Conservation (phyloP, 179 eudicot species). For the Gypsophila paniculata region DNA sequence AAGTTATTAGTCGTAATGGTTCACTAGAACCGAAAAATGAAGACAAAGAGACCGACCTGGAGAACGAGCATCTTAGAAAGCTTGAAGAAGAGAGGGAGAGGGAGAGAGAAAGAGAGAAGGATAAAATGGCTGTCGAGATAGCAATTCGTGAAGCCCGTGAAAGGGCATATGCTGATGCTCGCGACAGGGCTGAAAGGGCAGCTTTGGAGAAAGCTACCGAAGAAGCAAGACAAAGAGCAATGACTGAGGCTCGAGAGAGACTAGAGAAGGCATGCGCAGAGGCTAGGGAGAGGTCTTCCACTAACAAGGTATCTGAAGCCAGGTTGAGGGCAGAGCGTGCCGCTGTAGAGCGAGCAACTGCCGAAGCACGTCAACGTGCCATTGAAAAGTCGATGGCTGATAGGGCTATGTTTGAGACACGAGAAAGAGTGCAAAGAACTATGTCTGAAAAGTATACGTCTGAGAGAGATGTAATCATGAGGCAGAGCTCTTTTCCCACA, state of each 20-base stretch:
- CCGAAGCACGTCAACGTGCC: conserved; percentile 93
- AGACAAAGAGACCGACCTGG: conserved; percentile 28
- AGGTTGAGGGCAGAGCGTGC: conserved; percentile 79
- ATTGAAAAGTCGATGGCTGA: conserved; percentile 77
- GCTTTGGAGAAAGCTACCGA: conserved; percentile 83
- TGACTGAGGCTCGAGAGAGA: conserved; percentile 80
- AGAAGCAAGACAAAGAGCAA: conserved; percentile 75
- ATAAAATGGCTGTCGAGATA: conserved; percentile 60
- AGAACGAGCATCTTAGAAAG: conserved; percentile 34
- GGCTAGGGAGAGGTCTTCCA: conserved; percentile 46
- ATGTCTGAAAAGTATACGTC: conserved; percentile 45
- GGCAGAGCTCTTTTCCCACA: conserved; percentile 43
- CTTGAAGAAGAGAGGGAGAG: conserved; percentile 57
- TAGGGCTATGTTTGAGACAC: conserved; percentile 45
- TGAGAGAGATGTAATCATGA: conserved; percentile 31
- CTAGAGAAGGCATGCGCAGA: conserved; percentile 60
- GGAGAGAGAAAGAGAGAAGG: conserved; percentile 78
- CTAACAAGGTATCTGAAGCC: conserved; percentile 63
- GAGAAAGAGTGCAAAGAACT: conserved; percentile 46
- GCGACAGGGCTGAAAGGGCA: conserved; percentile 78
- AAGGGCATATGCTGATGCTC: conserved; percentile 55
- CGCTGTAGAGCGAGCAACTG: conserved; percentile 81
- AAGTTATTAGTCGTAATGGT: conserved; percentile 11
- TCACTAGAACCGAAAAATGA: conserved; percentile 21
- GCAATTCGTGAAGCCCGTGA: conserved; percentile 58